These are phyloP conservation scores for Wickerhamiella kurtzmanii DNA, from an alignment of 805 yeast species.

Conservation along the genomic window DNA sequence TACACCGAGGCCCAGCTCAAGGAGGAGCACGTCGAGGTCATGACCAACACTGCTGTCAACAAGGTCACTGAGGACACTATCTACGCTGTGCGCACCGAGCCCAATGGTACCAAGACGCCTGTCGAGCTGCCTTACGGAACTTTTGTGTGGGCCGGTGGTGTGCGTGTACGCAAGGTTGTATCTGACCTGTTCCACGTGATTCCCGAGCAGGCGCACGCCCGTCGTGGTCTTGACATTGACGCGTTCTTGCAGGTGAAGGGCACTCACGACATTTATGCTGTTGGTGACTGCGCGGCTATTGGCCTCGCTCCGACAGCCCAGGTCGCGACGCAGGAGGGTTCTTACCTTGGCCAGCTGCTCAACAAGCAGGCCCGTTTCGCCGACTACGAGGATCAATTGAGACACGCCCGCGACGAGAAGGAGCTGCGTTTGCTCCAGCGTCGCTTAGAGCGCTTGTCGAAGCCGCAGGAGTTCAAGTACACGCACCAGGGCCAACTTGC, in stretches of 20 bases:
- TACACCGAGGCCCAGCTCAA: slow-evolving; percentile 72
- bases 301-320: slow-evolving; percentile 94
- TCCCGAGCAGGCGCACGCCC: slow-evolving; percentile 51
- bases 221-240: slow-evolving; percentile 81
- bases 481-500: slow-evolving; percentile 88
- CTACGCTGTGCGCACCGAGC: slow-evolving; percentile 51
- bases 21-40: slow-evolving; percentile 54
- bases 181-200: slow-evolving; percentile 52
- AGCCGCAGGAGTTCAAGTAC: slow-evolving; percentile 51
- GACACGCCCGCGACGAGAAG: slow-evolving; percentile 6
- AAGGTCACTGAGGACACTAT: slow-evolving; percentile 62
- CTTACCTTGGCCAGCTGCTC: slow-evolving; percentile 61
- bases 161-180: slow-evolving; percentile 70
- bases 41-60: slow-evolving; percentile 78
- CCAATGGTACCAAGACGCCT: slow-evolving; percentile 50
- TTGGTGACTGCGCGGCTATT: slow-evolving; percentile 88
- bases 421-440: slow-evolving; percentile 18
- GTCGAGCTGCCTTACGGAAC: slow-evolving; percentile 76
- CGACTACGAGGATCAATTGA: slow-evolving; percentile 25
- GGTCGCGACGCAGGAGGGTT: slow-evolving; percentile 92
- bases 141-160: slow-evolving; percentile 96
- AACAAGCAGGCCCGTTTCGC: slow-evolving; percentile 33
- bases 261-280: slow-evolving; percentile 66
- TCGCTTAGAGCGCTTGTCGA: slow-evolving; percentile 26
- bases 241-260: slow-evolving; percentile 76